phyloP scores from a whole-genome alignment of 306 rosid species.

The Malus asiatica region DNA sequence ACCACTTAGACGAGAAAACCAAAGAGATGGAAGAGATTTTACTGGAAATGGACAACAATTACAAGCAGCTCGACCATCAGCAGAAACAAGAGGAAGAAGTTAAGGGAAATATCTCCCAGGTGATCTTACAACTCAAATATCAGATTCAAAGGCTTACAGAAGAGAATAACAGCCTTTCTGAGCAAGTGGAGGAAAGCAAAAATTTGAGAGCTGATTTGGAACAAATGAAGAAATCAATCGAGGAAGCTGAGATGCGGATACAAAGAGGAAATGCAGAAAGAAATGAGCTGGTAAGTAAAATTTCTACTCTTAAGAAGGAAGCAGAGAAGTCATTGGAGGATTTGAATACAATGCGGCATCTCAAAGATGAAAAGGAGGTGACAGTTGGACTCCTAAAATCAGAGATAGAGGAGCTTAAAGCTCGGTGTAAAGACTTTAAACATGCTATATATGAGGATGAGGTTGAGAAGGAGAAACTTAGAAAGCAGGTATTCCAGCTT shows the following conservation, averaged over 20 bases:
- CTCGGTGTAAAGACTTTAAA: constrained; percentile 50
- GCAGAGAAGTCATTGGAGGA: constrained; percentile 42
- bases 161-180: constrained; percentile 35
- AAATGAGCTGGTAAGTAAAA: constrained; percentile 44
- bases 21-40: constrained; percentile 42
- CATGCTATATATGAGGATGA: constrained; percentile 50
- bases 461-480: constrained; percentile 65
- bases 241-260: constrained; percentile 44
- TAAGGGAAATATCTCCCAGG: constrained; percentile 41
- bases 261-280: constrained; percentile 46
- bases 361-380: constrained; percentile 48
- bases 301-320: constrained; percentile 53
- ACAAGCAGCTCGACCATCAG: constrained; percentile 51
- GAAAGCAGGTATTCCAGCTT: constrained; percentile 53
- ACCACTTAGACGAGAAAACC: constrained; percentile 41
- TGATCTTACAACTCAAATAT: constrained; percentile 38
- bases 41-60: constrained; percentile 53
- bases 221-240: constrained; percentile 40
- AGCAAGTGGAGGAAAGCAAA: constrained; percentile 43
- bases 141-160: constrained; percentile 51
- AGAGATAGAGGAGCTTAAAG: constrained; percentile 53
- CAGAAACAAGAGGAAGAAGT: constrained; percentile 43
- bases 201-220: constrained; percentile 41
- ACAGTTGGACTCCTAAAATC: constrained; percentile 33
- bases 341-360: constrained; percentile 34